Evolutionary conservation across 2,329 filamentous ascomycete species (phyloP), one percentile per base, ranked within the genome.

Genomic region (Aureobasidium subglaciale): DNA sequence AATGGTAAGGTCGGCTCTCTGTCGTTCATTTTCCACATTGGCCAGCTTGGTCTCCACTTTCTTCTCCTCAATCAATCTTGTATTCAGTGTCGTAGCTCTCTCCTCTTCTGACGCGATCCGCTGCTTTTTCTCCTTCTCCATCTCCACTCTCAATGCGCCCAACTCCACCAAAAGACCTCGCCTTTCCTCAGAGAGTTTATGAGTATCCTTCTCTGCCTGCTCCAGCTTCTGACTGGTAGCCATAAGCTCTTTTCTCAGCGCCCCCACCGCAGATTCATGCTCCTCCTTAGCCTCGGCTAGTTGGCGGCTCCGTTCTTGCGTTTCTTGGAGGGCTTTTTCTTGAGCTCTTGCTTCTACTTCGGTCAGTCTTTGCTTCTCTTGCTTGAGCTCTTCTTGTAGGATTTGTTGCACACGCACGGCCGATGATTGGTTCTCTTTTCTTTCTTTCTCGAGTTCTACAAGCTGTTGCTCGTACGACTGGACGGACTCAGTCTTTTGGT

Each of bases 391-490:
- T 29, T 56, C 42, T 35, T 35, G 42, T 3, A 56, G 54, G 32
- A n/a, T 41, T 38, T 56, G n/a, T 56, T 56, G 54, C 42, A 40
- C 42, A 56, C 54, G 43, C 43, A 56, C 54, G 41, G 42, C 54
- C 41, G 42, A 37, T 40, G 35, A 34, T 22, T 56, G 41, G 13
- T 34, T 40, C 4, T 34, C 32, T 49, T 56, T 35, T 9, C 22
- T 29, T 13, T 56, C 54, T 32, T 56, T 25, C n/a, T 56, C 35
- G 24, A 34, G 35, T 20, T 41, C 32, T 16, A 24, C 37, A 4
- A 56, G 18, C 18, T 38, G 41, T 30, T 55, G 53, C 53, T 55
- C 53, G 18, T 38, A 38, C 6, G 40, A 43, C n/a, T 46, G 30
- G 30, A 55, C 24, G 10, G 25, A 16, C 18, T 55, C 20, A 5